These are phyloP conservation scores for Oleoguttula mirabilis DNA, from an alignment of 495 filamentous ascomycete genomes.

Conservation along the genomic window DNA sequence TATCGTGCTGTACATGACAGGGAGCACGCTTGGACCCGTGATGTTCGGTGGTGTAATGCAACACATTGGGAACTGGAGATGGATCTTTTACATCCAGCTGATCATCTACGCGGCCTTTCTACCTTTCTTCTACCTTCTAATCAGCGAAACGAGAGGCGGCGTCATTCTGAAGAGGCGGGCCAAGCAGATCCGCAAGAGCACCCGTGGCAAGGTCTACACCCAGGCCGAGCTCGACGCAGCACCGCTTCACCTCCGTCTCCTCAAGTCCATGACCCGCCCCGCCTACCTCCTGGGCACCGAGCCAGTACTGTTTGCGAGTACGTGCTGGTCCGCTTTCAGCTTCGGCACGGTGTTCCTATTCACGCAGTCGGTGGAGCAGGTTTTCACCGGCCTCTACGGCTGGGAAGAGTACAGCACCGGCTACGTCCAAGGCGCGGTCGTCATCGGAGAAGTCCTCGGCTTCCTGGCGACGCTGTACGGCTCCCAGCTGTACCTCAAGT, in stretches of 20 bases:
- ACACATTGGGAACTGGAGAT: constrained; percentile 35
- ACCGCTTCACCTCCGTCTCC: constrained; percentile 6
- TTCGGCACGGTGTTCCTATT: constrained; percentile 41
- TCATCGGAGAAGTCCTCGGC: constrained; percentile 28
- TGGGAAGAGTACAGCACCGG: constrained; percentile 24
- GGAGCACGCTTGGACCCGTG: constrained; percentile 36
- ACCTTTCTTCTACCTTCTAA: constrained; percentile 31
- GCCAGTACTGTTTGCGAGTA: constrained; percentile 40
- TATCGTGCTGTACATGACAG: constrained; percentile 33
- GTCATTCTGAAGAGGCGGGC: constrained; percentile 32
- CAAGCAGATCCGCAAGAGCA: constrained; percentile 24
- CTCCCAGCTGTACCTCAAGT: constrained; percentile 20
- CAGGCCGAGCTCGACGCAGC: constrained; percentile 29
- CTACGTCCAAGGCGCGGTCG: constrained; percentile 25
- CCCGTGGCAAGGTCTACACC: constrained; percentile 29
- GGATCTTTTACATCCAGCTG: constrained; percentile 39
- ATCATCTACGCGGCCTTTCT: constrained; percentile 35
- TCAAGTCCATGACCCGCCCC: constrained; percentile 31
- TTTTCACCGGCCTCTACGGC: constrained; percentile 24
- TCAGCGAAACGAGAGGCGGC: constrained; percentile 34
- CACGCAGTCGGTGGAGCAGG: constrained; percentile 27
- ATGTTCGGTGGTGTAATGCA: constrained; percentile 36
- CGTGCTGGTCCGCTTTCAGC: constrained; percentile 41
- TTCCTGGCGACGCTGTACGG: constrained; percentile 19
- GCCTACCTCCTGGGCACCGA: constrained; percentile 40